Base-by-base conservation (phyloP, 345 rosid genomes). In the Linum lewisii region DNA sequence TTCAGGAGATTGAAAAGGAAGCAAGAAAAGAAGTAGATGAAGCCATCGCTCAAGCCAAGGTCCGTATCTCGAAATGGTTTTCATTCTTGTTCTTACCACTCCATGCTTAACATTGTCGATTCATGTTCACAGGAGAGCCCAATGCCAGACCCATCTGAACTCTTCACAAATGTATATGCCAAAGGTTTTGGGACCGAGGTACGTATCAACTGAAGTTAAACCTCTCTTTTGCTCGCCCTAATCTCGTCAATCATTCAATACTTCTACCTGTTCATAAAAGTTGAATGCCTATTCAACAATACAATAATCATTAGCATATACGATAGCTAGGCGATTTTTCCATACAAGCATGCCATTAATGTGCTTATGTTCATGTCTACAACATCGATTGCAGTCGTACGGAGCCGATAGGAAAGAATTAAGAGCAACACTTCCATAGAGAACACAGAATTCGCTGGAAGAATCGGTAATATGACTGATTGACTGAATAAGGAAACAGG, bases 31-130 rank as follows among this genome's bases (percentile, higher is more conserved):
- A 82, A 72, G 97, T 93, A 51, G 99, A 90, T 49, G 88, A 81
- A 7, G 96, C 99, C 66, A 87, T 93, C 75, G 95, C 95, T 44
- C 78, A 87, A 82, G 99, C 99, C 51, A 93, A 93, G 95, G 99
- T 85, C 70, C 64, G 73, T n/a, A 59, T 47, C 15, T 18, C 64
- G 8, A 8, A 15, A 7, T 38, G 6, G 36, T 25, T 24, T 23
- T 32, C 16, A 42, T 42, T 15, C 5, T 42, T 42, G 47, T 10
- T 2, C 14, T 42, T 10, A 7, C 45, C 45, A 15, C 38, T 34
- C 38, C 38, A 42, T 9, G 47, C 47, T 42, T 42, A 42, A 42
- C 47, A 42, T 6, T 42, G 47, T 42, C 26, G 26, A 59, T 67
- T 25, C 50, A 34, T 54, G 21, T 34, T 62, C 67, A 59, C 95